Conservation (phyloP, 106 monocot genomes). For the Dendrobium huoshanense region DNA sequence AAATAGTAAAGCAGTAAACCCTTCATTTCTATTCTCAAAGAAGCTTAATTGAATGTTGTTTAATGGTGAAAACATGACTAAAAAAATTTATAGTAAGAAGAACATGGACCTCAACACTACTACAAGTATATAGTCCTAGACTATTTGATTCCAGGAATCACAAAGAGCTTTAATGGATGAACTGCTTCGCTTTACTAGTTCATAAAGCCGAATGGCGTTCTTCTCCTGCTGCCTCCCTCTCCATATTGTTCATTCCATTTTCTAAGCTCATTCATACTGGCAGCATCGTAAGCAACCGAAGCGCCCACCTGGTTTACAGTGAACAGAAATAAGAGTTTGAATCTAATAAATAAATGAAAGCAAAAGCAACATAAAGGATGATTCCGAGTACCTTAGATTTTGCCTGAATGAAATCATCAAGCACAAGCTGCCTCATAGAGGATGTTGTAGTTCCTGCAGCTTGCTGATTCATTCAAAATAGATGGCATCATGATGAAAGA, state of each 20-base stretch:
- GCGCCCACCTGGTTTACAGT: slow-evolving; percentile 62
- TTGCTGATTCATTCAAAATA: slow-evolving; percentile 27
- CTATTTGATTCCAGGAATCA: too few relatives aligned
- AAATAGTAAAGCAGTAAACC: too few relatives aligned
- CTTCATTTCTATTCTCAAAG: too few relatives aligned
- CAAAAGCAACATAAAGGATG: background rate
- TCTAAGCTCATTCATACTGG: slow-evolving; percentile 86
- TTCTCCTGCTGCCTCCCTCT: slow-evolving; percentile 81
- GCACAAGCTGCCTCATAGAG: slow-evolving; percentile 56
- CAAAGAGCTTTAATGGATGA: background rate
- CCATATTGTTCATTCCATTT: slow-evolving; percentile 99
- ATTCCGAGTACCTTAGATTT: slow-evolving; percentile 65
- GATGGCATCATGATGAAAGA: background rate
- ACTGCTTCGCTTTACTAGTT: slow-evolving; percentile 8
- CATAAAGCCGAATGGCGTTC: slow-evolving; percentile 83
- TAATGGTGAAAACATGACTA: too few relatives aligned
- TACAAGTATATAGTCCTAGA: too few relatives aligned
- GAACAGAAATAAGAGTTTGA: background rate
- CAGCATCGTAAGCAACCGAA: slow-evolving; percentile 88
- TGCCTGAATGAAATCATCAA: slow-evolving; percentile 80
- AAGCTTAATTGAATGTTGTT: too few relatives aligned
- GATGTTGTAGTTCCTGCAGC: slow-evolving; percentile 17
- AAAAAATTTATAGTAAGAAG: too few relatives aligned
- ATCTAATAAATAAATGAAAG: background rate
- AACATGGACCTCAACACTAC: too few relatives aligned